A percentile compares a stretch with the other conserved stretches of the same genome.
phyloP scores from a whole-genome alignment of 83 land plant species.

The Picea mariana region DNA sequence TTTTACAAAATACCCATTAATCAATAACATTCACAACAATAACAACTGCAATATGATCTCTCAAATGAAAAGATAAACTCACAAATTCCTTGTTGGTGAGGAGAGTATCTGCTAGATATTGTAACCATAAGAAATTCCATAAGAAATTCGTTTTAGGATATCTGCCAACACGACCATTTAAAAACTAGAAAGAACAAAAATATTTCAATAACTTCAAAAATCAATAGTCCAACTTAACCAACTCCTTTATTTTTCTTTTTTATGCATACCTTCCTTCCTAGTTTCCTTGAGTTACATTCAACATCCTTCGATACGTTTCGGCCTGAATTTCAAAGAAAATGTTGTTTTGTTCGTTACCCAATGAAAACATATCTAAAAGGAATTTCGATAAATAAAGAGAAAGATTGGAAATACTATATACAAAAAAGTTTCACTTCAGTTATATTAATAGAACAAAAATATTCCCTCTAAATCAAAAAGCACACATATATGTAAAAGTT shows the following conservation, averaged over 20 bases:
- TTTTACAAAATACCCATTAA: no score
- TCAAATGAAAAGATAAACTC: conserved; percentile 34
- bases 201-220: not conserved
- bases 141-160: conserved; percentile 82
- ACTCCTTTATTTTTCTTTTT: not conserved
- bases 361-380: not conserved
- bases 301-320: conserved; percentile 91
- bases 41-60: no score
- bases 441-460: no score
- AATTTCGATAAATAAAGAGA: no score
- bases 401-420: no score
- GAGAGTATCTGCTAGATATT: conserved; percentile 80
- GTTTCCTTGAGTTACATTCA: conserved; percentile 60
- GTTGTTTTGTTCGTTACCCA: not conserved
- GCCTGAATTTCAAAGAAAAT: conserved; percentile 45
- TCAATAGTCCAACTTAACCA: not conserved
- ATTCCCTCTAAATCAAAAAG: no score
- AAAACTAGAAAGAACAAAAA: not conserved
- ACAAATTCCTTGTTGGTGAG: conserved; percentile 84
- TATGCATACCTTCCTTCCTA: conserved; percentile 86
- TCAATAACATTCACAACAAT: no score
- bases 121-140: conserved; percentile 48
- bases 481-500: no score
- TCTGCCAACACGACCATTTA: conserved; percentile 35
- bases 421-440: no score